A percentile compares a stretch with the other conserved stretches of the same genome.
These are phyloP conservation scores for Westerdykella sp. DNA, from an alignment of 2,329 filamentous ascomycete species.

Conservation along the genomic window DNA sequence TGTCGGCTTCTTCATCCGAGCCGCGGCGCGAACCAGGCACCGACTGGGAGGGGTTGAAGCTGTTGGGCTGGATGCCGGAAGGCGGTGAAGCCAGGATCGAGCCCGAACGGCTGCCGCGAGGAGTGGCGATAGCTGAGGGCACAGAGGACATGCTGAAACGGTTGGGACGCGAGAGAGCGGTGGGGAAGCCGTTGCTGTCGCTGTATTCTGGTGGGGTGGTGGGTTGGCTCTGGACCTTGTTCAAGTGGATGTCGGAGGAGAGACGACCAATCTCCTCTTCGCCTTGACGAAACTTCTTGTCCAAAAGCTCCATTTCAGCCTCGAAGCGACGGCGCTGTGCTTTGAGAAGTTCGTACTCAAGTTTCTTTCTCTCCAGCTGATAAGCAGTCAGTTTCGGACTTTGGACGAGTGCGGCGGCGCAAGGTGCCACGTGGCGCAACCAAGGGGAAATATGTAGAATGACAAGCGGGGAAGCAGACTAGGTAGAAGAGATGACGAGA, in stretches of 20 bases:
- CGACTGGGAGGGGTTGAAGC: conserved; percentile 71
- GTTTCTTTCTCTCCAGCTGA: conserved; percentile 87
- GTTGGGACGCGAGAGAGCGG: conserved; percentile 75
- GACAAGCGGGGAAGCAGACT: conserved; percentile 3
- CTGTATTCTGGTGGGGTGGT: conserved; percentile 93
- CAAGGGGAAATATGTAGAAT: conserved; percentile 1
- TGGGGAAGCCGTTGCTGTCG: conserved; percentile 70
- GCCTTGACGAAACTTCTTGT: conserved; percentile 75
- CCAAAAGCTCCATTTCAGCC: conserved; percentile 83
- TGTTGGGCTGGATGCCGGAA: conserved; percentile 50
- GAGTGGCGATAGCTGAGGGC: conserved; percentile 61
- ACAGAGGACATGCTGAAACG: conserved; percentile 86
- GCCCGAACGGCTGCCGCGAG: conserved; percentile 65
- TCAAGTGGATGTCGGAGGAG: conserved; percentile 67
- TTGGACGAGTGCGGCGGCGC: conserved; percentile 3
- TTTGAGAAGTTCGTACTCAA: conserved; percentile 84
- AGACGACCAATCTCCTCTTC: conserved; percentile 80
- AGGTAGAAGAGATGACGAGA: conserved; percentile 9
- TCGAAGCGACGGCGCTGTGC: conserved; percentile 88
- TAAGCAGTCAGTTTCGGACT: conserved; percentile 22
- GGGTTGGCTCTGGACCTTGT: conserved; percentile 80
- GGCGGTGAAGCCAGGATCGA: conserved; percentile 77
- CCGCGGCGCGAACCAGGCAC: conserved; percentile 82
- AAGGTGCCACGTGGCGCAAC: background rate
- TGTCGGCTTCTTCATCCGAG: conserved; percentile 80